These are phyloP conservation scores for Tetracentron sinense DNA, from an alignment of 164 flowering plant species.

Conservation along the genomic window DNA sequence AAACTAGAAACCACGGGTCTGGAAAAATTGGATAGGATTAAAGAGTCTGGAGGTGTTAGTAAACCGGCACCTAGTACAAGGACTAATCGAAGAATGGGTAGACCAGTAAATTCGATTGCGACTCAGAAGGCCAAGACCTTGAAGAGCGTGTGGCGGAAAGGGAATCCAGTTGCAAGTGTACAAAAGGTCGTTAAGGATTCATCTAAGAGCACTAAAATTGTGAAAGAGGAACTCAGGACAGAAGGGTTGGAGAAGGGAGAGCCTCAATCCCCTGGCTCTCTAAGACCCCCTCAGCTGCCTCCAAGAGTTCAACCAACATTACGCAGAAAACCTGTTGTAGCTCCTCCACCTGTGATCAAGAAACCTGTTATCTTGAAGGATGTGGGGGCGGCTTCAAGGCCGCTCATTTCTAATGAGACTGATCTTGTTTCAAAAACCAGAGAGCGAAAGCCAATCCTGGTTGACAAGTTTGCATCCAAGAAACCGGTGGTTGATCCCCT, in stretches of 20 bases:
- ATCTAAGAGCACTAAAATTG: conserved; percentile 25
- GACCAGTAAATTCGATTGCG: conserved; percentile 19
- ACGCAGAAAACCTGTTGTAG: conserved; percentile 59
- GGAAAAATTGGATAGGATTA: conserved; percentile 17
- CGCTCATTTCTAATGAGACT: conserved; percentile 24
- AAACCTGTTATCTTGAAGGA: conserved; percentile 74
- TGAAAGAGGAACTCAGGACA: conserved; percentile 15
- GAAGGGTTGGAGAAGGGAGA: conserved; percentile 24
- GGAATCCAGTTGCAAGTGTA: conserved; percentile 57
- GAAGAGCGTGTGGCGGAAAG: conserved; percentile 94
- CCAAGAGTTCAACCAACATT: conserved; percentile 52
- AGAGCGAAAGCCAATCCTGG: conserved; percentile 68
- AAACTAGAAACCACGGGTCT: conserved; percentile 45
- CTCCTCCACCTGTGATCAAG: conserved; percentile 46
- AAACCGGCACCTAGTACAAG: conserved; percentile 25
- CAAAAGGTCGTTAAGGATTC: conserved; percentile 50
- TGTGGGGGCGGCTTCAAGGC: conserved; percentile 52
- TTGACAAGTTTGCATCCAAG: conserved; percentile 86
- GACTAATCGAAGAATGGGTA: conserved; percentile 20
- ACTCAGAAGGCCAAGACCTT: conserved; percentile 41
- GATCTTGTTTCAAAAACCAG: conserved; percentile 27
- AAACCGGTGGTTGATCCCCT: conserved; percentile 63
- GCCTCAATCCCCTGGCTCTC: conserved; percentile 18
- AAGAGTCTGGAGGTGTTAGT: conserved; percentile 21
- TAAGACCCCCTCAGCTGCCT: conserved; percentile 49